Conservation (phyloP, 1,284 basidiomycete genomes). For the Tausonia pullulans region DNA sequence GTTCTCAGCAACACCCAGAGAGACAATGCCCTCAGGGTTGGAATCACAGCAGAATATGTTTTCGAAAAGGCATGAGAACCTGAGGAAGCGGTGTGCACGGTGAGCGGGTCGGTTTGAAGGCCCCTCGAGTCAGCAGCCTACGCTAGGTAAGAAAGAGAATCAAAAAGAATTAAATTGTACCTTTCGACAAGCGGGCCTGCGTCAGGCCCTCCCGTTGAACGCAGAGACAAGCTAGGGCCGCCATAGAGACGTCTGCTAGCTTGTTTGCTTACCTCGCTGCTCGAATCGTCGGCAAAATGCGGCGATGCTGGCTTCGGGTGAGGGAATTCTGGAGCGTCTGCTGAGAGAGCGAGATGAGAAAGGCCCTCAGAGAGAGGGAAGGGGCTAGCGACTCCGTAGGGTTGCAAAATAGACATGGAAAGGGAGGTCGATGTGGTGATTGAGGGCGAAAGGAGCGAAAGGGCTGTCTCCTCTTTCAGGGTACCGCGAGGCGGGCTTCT, state of each 20-base stretch:
- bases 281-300: neutral
- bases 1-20: slow-evolving; percentile 38
- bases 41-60: slow-evolving; percentile 4
- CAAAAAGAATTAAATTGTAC: slow-evolving; percentile 8
- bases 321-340: neutral
- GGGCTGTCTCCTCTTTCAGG: too few relatives aligned
- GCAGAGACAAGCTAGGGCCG: neutral
- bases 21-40: slow-evolving; percentile 35
- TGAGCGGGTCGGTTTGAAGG: neutral
- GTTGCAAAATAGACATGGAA: neutral
- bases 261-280: neutral
- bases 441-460: neutral
- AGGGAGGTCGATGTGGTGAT: neutral
- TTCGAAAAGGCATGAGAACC: slow-evolving; percentile 12
- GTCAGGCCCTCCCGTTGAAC: slow-evolving; percentile 30
- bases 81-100: neutral
- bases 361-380: neutral
- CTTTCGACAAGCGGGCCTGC: slow-evolving; percentile 33
- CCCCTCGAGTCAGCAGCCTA: neutral
- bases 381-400: neutral
- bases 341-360: neutral
- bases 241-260: neutral
- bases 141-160: neutral
- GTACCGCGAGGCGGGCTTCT: too few relatives aligned
- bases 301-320: neutral